Evolutionary conservation across 192 early-diverging fungal species (phyloP), one percentile per base, ranked within the genome.

Genomic region (Backusella mclennaniae): DNA sequence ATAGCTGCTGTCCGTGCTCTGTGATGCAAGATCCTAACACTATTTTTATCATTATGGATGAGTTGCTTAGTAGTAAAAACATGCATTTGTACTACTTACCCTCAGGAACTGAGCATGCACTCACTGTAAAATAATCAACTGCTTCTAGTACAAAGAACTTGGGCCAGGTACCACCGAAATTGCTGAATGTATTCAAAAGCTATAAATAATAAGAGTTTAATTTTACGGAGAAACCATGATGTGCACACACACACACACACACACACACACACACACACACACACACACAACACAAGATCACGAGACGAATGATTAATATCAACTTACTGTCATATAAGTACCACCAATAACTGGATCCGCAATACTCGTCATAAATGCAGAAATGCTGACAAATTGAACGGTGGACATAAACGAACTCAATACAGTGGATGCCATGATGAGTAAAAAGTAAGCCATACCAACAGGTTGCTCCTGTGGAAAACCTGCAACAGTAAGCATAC

Each of bases 151-250:
- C 91, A 88, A 98, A 96, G 84, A 92, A 97, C 31, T 93, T 89
- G 0, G 96, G 95, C 98, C 96, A 98, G 6, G 96, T 99, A 35
- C 98, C 98, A 56, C 97, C 98, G 81, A 99, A 93, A 83, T 99
- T 99, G 77, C 91, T 94, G 71, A 98, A 82, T 1, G 98, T 99
- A 80, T 97, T 97, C 44, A 99, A 86, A 70, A 96, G 87, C 76
- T 90, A 76, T n/a, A 44, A 69, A 73, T 15, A 69, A 73, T 15
- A 68, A 35, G 6, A 59, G 63, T 35, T 26, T 38, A 44, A 49
- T 70, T 23, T 19, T 49, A 49, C 19, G 19, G 46, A n/a, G 19
- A 49, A 49, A n/a, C 46, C 46, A 49, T 49, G 26, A 41, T 33
- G 23, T 42, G 17, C 3, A 19, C 23, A 26, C 21, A 26, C 9